These are phyloP conservation scores for Multifurca ochricompacta DNA, from an alignment of 768 basidiomycete species.

Conservation along the genomic window DNA sequence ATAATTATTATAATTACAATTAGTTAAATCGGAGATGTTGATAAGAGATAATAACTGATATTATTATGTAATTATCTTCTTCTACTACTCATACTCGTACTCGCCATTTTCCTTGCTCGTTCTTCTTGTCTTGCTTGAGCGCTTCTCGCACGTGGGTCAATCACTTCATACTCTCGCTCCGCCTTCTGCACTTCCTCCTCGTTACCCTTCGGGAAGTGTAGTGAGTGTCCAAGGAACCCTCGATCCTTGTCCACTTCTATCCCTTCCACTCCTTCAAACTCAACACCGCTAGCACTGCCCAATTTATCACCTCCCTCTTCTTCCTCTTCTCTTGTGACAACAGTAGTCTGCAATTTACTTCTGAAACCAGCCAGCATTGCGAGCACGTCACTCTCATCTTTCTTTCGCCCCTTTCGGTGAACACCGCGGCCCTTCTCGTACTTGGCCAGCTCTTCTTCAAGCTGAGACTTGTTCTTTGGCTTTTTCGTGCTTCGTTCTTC, in stretches of 20 bases:
- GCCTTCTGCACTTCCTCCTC: constrained; percentile 69
- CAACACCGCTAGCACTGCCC: constrained; percentile 21
- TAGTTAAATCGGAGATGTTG: neutral
- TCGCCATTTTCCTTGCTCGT: constrained; percentile 47
- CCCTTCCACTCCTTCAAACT: constrained; percentile 38
- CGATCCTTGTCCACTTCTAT: constrained; percentile 75
- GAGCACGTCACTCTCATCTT: constrained; percentile 66
- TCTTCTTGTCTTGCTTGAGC: constrained; percentile 76
- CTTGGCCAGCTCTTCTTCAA: constrained; percentile 76
- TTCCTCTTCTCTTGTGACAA: constrained; percentile 17
- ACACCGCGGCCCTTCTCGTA: constrained; percentile 61
- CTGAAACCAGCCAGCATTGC: constrained; percentile 64
- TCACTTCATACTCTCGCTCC: constrained; percentile 82
- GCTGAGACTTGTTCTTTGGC: constrained; percentile 53
- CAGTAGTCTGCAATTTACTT: constrained; percentile 50
- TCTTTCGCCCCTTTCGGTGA: constrained; percentile 46
- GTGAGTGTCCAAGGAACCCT: constrained; percentile 63
- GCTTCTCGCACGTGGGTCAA: constrained; percentile 69
- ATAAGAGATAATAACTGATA: no score
- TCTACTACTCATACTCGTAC: constrained; percentile 24
- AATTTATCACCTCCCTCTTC: constrained; percentile 23
- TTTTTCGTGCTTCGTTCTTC: constrained; percentile 55
- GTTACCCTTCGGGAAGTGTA: constrained; percentile 75
- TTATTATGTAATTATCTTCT: constrained; percentile 23
- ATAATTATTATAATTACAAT: neutral